Conservation (phyloP, 139 green algal species). For the Tetraselmis chui region DNA sequence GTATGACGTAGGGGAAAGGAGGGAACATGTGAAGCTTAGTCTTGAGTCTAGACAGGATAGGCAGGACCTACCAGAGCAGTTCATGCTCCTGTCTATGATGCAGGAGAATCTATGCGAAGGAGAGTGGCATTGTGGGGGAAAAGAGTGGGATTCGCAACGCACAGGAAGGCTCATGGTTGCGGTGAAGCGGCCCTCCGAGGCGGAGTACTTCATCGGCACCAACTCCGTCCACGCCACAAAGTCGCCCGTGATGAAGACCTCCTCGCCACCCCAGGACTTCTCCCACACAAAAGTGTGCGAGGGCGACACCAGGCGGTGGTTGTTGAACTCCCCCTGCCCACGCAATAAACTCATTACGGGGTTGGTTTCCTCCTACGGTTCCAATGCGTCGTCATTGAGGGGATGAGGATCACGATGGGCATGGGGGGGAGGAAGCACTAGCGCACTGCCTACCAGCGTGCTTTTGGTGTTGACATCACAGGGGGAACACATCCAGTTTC, state of each 20-base stretch:
- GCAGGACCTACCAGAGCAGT: too few species aligned
- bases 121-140: background rate
- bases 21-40: background rate
- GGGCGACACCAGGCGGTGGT: constrained; percentile 34
- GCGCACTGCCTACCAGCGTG: constrained; percentile 10
- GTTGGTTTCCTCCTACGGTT: too few species aligned
- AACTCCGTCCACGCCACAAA: constrained; percentile 33
- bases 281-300: constrained; percentile 36
- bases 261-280: constrained; percentile 9
- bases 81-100: too few species aligned
- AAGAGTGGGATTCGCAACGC: background rate
- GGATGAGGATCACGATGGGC: too few species aligned
- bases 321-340: constrained; percentile 43
- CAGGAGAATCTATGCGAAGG: too few species aligned
- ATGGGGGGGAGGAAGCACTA: background rate
- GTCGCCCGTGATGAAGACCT: constrained; percentile 40
- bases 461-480: constrained; percentile 28
- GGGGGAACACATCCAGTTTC: constrained; percentile 35
- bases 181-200: background rate
- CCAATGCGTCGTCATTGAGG: too few species aligned
- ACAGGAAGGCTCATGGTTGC: background rate
- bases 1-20: background rate
- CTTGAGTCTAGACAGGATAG: background rate
- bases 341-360: too few species aligned
- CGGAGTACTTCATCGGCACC: background rate